Conservation (phyloP, 192 early-diverging fungal species). For the Dimargaris verticillata region DNA sequence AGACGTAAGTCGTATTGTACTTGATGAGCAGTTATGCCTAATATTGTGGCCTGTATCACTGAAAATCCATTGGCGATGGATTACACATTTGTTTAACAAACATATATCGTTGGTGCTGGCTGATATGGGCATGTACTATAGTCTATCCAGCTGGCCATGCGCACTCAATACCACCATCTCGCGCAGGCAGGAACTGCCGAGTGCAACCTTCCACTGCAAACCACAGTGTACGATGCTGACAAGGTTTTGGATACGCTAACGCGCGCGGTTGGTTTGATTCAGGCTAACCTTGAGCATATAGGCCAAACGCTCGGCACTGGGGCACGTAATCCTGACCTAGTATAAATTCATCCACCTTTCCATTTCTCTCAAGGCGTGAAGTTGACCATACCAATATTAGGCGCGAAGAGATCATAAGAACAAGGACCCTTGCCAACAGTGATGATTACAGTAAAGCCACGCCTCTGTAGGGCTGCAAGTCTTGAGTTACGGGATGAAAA, state of each 20-base stretch:
- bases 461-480: no score
- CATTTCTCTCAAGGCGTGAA: no score
- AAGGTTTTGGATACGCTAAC: slow-evolving; percentile 5
- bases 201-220: background rate
- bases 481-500: no score
- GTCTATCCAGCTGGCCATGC: background rate
- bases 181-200: background rate
- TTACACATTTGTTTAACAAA: background rate
- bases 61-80: background rate
- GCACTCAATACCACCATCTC: slow-evolving; percentile 2
- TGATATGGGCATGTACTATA: background rate
- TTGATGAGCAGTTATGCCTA: background rate
- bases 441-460: no score
- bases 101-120: background rate
- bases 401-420: no score
- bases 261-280: background rate
- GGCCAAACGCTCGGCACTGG: no score
- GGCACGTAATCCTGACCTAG: no score
- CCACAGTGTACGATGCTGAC: background rate
- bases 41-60: background rate
- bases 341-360: no score
- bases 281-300: no score
- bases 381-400: no score
- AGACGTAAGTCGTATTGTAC: background rate
- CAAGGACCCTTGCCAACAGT: no score